phyloP scores from a whole-genome alignment of 2,329 filamentous ascomycete genomes.

The Volutella citrinella region DNA sequence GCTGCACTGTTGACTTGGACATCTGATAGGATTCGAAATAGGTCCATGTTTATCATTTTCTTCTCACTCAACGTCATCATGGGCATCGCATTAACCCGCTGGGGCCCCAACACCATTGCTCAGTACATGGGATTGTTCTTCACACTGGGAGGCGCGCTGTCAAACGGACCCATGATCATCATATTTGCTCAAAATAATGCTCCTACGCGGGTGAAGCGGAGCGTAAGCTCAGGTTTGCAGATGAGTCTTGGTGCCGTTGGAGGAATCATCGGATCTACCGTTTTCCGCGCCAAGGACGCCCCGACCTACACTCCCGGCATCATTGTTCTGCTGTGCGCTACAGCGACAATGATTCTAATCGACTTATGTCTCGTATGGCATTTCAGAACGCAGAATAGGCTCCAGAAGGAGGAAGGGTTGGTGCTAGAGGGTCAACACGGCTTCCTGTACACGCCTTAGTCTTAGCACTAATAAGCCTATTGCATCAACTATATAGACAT shows the following conservation, averaged over 20 bases:
- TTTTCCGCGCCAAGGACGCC: constrained; percentile 3
- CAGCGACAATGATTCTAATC: background rate
- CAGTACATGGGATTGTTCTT: constrained; percentile 4
- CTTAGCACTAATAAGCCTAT: too few species aligned
- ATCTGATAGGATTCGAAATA: background rate
- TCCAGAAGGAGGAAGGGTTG: background rate
- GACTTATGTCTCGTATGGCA: background rate
- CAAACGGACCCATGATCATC: constrained; percentile 5
- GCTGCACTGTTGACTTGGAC: background rate
- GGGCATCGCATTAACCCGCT: constrained; percentile 3
- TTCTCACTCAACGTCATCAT: constrained; percentile 2
- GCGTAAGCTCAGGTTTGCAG: constrained; percentile 3
- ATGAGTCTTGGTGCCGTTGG: constrained; percentile 1
- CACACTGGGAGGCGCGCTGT: background rate
- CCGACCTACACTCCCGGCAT: constrained; percentile 3
- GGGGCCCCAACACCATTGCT: constrained; percentile 3
- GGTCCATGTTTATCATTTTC: constrained; percentile 2
- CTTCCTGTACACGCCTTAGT: constrained; percentile 1
- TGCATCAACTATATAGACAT: too few species aligned
- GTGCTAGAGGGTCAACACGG: constrained; percentile 1
- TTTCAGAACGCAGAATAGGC: background rate
- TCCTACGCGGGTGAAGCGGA: constrained; percentile 1
- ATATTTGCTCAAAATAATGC: constrained; percentile 5
- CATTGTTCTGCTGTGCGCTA: background rate
- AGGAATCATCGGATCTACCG: constrained; percentile 3